Evolutionary conservation across 371 early-diverging fungal genomes (phyloP).

Genomic region (Funneliformis caledonium): DNA sequence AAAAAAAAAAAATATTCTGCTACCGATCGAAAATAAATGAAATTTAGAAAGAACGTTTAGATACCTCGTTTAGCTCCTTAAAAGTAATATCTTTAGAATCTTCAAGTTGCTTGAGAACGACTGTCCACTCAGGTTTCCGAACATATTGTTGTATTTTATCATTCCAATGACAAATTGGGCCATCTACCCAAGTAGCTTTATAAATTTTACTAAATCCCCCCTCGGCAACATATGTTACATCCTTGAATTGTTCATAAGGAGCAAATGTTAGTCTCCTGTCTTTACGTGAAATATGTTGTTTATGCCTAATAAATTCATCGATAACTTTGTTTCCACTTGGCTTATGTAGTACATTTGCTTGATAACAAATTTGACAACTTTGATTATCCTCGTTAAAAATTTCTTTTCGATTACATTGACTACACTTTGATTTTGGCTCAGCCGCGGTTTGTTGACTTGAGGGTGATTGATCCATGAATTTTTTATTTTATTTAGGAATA

Average conservation of each 20-base stretch:
- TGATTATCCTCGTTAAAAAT: no score
- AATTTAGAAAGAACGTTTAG: background rate
- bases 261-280: background rate
- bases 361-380: no score
- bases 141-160: background rate
- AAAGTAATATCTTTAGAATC: background rate
- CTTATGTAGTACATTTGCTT: no score
- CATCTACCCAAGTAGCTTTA: background rate
- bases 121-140: background rate
- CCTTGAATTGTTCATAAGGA: background rate
- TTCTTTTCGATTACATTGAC: no score
- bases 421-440: no score
- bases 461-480: no score
- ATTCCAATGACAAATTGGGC: background rate
- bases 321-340: background rate
- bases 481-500: no score
- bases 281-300: background rate
- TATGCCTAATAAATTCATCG: background rate
- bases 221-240: background rate
- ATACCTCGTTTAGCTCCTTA: conserved; percentile 2
- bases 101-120: background rate
- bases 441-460: no score
- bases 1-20: background rate
- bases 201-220: conserved; percentile 15
- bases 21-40: background rate